Base-by-base conservation (phyloP, 345 rosid genomes). In the Psidium guajava region DNA sequence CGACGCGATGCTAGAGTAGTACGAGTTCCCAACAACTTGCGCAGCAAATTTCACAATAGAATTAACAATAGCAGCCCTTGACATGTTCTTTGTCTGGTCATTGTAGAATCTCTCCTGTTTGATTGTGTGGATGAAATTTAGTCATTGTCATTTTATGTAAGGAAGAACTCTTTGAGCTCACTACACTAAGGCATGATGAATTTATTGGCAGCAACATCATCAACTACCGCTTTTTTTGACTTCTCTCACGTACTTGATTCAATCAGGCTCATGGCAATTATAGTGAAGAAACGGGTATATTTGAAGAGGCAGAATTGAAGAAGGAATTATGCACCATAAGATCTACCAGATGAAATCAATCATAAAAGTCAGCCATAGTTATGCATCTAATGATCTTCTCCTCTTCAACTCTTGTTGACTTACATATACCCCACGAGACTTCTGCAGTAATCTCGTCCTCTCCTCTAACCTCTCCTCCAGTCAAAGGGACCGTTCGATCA, bases 71-170 rank as follows among this genome's bases (percentile, higher is more conserved):
- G 92, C 88, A 85, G 83, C 90, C 89, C 90, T 93, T 47, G 99
- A 88, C 87, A 90, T 82, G 90, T 92, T 93, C 80, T 54, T 77
- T 24, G 99, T 97, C 86, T 83, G 88, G 53, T 89, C 88, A 88
- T 95, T 95, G 88, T 93, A 94, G 86, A 97, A 97, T 86, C 53
- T 93, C 77, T 84, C 94, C 98, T 95, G 95, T 90, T 52, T 32
- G 14, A 50, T n/a, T 47, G 53, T 24, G 16, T 52, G 24, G 54
- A 47, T 21, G n/a, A 54, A 82, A 82, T 27, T 54, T 18, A 51
- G 42, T 28, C 83, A 52, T 11, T 8, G 47, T 8, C 77, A 8
- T 32, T 24, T 69, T 32, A 32, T 40, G 22, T 32, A 69, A 47
- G 77, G 47, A 69, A 69, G 47, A 18, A 16, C 42, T 69, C 47